phyloP scores from a whole-genome alignment of 2,329 filamentous ascomycete genomes.

The Dactylellina parvicollis region DNA sequence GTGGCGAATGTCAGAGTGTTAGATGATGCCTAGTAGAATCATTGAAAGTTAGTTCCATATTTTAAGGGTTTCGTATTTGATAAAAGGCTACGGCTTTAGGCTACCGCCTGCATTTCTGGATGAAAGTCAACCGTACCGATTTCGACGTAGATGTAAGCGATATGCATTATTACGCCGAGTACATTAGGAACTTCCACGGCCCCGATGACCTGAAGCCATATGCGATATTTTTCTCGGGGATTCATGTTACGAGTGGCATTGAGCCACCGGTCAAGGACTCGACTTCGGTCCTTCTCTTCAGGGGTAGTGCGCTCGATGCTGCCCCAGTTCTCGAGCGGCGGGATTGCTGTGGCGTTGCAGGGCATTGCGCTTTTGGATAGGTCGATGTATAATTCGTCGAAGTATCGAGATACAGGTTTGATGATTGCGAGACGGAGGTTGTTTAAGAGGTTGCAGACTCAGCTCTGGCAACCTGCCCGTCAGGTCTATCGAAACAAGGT shows the following conservation, averaged over 20 bases:
- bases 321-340: constrained; percentile 7
- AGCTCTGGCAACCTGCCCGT: too few species aligned
- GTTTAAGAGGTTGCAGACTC: too few species aligned
- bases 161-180: background rate
- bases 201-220: constrained; percentile 2
- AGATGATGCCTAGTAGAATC: background rate
- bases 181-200: background rate
- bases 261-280: constrained; percentile 5
- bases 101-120: background rate
- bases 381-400: too few species aligned
- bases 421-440: too few species aligned
- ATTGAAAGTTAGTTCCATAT: background rate
- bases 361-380: constrained; percentile 11
- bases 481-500: too few species aligned
- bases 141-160: background rate
- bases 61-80: background rate
- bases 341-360: background rate
- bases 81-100: too few species aligned
- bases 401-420: background rate
- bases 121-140: background rate
- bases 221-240: background rate
- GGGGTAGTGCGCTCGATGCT: background rate
- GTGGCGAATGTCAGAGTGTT: background rate
- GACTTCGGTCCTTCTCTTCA: background rate
- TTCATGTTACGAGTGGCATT: background rate